These are phyloP conservation scores for Hemisphaericaspora nanyangensis DNA, from an alignment of 805 yeast genomes.

Conservation along the genomic window DNA sequence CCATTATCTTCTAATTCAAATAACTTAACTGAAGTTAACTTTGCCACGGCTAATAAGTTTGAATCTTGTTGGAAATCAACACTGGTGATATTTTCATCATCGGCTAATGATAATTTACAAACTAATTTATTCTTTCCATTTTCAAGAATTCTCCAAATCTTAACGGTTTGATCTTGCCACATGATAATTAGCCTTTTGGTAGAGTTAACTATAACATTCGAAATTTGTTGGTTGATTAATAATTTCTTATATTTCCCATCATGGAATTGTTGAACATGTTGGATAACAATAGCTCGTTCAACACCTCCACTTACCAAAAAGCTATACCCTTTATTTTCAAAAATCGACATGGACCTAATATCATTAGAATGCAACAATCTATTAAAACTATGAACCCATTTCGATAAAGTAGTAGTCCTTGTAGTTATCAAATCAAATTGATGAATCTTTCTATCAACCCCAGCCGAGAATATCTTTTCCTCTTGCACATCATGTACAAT, in stretches of 20 bases:
- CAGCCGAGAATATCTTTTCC: constrained; percentile 74
- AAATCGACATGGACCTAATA: constrained; percentile 70
- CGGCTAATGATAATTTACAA: constrained; percentile 60
- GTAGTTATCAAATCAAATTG: constrained; percentile 52
- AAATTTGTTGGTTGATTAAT: constrained; percentile 54
- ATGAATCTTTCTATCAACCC: constrained; percentile 89
- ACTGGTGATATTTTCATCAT: constrained; percentile 74
- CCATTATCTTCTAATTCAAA: constrained; percentile 52
- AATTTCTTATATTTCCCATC: constrained; percentile 72
- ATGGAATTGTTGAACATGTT: constrained; percentile 62
- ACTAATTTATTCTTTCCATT: constrained; percentile 50
- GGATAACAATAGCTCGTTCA: constrained; percentile 65
- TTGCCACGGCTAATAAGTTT: constrained; percentile 64
- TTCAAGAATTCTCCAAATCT: constrained; percentile 65
- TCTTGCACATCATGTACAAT: constrained; percentile 59
- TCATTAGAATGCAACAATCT: constrained; percentile 85
- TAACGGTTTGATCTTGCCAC: constrained; percentile 82
- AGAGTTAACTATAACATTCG: constrained; percentile 48
- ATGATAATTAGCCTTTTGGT: constrained; percentile 52
- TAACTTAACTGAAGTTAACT: constrained; percentile 62
- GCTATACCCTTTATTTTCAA: constrained; percentile 63
- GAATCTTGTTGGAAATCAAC: constrained; percentile 67
- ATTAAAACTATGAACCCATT: constrained; percentile 76
- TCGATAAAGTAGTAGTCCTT: constrained; percentile 24
- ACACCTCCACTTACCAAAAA: constrained; percentile 81